A percentile compares a stretch with the other conserved stretches of the same genome.
These are phyloP conservation scores for Penicillium paneum DNA, from an alignment of 2,329 filamentous ascomycete species.

Conservation along the genomic window DNA sequence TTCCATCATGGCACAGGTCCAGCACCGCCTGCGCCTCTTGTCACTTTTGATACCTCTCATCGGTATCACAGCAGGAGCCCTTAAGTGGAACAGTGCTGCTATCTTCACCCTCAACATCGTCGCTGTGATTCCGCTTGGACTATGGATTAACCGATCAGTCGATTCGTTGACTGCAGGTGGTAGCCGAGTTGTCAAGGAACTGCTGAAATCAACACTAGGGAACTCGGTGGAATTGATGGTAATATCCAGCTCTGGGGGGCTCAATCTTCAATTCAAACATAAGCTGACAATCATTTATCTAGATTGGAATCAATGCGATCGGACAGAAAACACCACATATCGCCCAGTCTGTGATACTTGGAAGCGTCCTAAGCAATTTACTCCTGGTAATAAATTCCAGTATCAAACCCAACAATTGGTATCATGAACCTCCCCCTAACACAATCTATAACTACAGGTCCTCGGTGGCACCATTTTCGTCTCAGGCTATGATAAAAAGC, in stretches of 20 bases:
- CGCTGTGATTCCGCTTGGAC: constrained; percentile 77
- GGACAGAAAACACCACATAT: constrained; percentile 67
- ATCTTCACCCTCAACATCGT: constrained; percentile 83
- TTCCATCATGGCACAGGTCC: neutral
- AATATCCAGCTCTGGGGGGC: constrained; percentile 26
- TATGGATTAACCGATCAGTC: constrained; percentile 73
- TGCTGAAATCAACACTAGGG: constrained; percentile 82
- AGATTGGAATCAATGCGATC: constrained; percentile 62
- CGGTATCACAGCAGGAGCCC: constrained; percentile 67
- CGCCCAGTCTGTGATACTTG: constrained; percentile 80
- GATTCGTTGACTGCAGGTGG: constrained; percentile 65
- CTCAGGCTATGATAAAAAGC: constrained; percentile 17
- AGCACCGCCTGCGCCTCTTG: constrained; percentile 44
- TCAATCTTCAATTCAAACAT: neutral
- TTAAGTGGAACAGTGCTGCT: constrained; percentile 52
- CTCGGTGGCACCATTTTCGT: constrained; percentile 15
- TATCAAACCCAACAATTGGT: neutral
- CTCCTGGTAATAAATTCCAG: constrained; percentile 60
- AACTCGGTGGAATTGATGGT: constrained; percentile 82
- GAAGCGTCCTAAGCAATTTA: constrained; percentile 79
- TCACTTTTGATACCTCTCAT: constrained; percentile 73
- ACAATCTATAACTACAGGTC: constrained; percentile 4
- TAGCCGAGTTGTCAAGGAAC: constrained; percentile 73
- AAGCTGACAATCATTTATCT: neutral
- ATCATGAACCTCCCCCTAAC: neutral